Percentiles rank a stretch among this genome's conserved stretches.
These are phyloP conservation scores for Clathrus columnatus DNA, from an alignment of 768 basidiomycete genomes.

Conservation along the genomic window DNA sequence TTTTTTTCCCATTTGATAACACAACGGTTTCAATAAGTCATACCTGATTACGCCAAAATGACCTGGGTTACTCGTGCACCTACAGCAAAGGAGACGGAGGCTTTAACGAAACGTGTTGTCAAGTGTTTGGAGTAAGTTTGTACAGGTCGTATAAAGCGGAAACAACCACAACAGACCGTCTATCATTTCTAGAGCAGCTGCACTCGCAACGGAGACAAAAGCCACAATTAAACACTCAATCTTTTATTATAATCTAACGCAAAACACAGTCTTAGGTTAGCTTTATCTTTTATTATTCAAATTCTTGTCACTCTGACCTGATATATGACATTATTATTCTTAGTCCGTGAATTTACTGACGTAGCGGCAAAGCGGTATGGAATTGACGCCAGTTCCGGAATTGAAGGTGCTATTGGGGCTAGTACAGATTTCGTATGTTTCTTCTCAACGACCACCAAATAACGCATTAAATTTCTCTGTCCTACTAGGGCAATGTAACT, in stretches of 20 bases:
- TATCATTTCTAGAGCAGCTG: slow-evolving; percentile 44
- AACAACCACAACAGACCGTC: neutral
- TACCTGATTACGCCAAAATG: slow-evolving; percentile 77
- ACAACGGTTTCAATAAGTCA: slow-evolving; percentile 40
- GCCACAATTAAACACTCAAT: slow-evolving; percentile 33
- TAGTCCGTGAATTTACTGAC: slow-evolving; percentile 48
- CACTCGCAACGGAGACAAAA: slow-evolving; percentile 41
- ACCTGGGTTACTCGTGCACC: slow-evolving; percentile 64
- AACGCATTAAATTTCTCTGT: slow-evolving; percentile 1
- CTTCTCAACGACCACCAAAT: neutral
- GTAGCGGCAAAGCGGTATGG: slow-evolving; percentile 38
- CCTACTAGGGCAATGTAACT: slow-evolving; percentile 60
- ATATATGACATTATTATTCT: neutral
- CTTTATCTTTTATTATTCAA: slow-evolving; percentile 7
- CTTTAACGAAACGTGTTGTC: slow-evolving; percentile 48
- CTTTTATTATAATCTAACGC: slow-evolving; percentile 48
- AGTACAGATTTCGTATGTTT: slow-evolving; percentile 72
- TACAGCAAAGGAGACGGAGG: slow-evolving; percentile 44
- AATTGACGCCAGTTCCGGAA: slow-evolving; percentile 21
- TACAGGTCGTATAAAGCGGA: neutral
- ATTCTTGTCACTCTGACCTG: neutral
- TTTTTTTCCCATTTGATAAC: neutral
- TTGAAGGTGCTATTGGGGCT: slow-evolving; percentile 36
- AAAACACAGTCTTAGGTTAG: slow-evolving; percentile 49
- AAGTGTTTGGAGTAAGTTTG: slow-evolving; percentile 61